Conservation (phyloP, 768 basidiomycete species). For the Dacryopinax primogenitus region DNA sequence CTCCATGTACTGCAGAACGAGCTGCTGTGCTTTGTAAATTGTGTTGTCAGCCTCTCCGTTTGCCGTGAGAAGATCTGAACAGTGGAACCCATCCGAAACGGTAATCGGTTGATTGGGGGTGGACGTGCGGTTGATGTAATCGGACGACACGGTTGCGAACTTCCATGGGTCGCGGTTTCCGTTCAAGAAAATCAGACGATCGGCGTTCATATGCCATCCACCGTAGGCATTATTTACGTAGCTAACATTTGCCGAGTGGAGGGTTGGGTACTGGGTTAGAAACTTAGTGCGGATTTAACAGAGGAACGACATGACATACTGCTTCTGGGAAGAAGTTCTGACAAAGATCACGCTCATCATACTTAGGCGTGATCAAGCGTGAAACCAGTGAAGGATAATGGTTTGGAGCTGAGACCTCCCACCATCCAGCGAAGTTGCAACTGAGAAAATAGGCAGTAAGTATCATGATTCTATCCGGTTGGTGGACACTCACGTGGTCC, state of each 20-base stretch:
- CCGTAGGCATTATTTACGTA: slow-evolving; percentile 39
- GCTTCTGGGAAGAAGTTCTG: slow-evolving; percentile 5
- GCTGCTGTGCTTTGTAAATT: slow-evolving; percentile 40
- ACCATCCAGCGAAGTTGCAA: slow-evolving; percentile 1
- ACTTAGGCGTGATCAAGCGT: slow-evolving; percentile 41
- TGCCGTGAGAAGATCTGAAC: slow-evolving; percentile 41
- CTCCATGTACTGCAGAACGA: slow-evolving; percentile 42
- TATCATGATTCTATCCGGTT: neutral
- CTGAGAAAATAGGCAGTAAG: neutral
- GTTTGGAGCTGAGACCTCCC: neutral
- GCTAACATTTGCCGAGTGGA: slow-evolving; percentile 32
- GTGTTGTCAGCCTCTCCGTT: slow-evolving; percentile 39
- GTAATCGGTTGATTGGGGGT: slow-evolving; percentile 45
- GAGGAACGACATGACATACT: neutral
- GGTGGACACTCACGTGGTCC: neutral
- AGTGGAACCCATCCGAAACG: slow-evolving; percentile 52
- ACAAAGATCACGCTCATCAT: slow-evolving; percentile 37
- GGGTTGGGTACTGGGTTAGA: slow-evolving; percentile 49
- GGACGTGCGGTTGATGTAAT: slow-evolving; percentile 34
- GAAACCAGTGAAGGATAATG: slow-evolving; percentile 31
- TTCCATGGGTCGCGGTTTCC: slow-evolving; percentile 62
- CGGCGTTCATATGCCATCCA: slow-evolving; percentile 49
- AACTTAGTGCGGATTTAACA: slow-evolving; percentile 30
- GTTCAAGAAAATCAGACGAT: slow-evolving; percentile 56
- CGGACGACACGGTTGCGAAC: slow-evolving; percentile 53